Evolutionary conservation across 2,329 filamentous ascomycete species (phyloP), one percentile per base, ranked within the genome.

Genomic region (Fusarium clavum): DNA sequence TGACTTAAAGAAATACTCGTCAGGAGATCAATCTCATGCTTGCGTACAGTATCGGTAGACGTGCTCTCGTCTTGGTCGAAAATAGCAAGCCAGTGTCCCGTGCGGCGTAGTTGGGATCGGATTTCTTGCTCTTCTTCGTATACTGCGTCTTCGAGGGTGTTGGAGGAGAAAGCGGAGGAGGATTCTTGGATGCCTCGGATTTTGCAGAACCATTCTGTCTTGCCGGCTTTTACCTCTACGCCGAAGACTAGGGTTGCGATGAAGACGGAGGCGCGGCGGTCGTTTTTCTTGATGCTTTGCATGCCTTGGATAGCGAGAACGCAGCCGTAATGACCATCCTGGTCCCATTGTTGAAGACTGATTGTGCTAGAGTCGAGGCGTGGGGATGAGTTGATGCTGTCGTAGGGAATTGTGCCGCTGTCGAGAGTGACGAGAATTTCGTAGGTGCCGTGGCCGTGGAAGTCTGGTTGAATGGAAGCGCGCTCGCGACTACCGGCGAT

Each of bases 71-170:
- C 63, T 25, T 66, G 47, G 5, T 65, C 48, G 12, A 66, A 66
- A 2, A 66, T 55, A 3, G 61, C 56, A 2, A 58, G 4, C 61
- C 61, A 66, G 5, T 53, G 55, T 0, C 62, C 62, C 1, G 63
- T 66, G 4, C 55, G 22, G 0, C 24, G 27, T 8, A 66, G 47
- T 9, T 66, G 47, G 1, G 47, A 48, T 0, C 47, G 47, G 0
- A 66, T 61, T 13, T 66, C 62, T 6, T 66, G 61, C 8, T 66
- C 63, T 1, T 66, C 63, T 22, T 66, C 63, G 2, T 61, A 65
- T 0, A 66, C 63, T 0, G 30, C 55, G 13, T 66, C 61, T 16
- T 66, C 63, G 0, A 65, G 55, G 0, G 40, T 51, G 1, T 34
- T 51, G 2, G 24, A 45, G 10, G 51, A 46, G 1, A 61, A 62